phyloP scores from a whole-genome alignment of 345 rosid genomes.

The Moricandia moricandioides region DNA sequence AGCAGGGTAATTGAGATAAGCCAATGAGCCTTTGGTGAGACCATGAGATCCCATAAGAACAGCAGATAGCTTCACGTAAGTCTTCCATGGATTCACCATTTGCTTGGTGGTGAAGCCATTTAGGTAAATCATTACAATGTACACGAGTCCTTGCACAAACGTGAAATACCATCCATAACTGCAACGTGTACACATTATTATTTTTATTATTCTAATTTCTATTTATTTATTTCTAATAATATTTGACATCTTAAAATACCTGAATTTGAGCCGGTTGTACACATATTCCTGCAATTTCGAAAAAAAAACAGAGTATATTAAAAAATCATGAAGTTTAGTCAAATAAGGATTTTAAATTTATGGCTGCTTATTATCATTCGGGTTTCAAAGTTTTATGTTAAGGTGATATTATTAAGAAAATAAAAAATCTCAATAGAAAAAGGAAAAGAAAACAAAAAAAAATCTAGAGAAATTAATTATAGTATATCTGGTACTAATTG shows the following conservation, averaged over 20 bases:
- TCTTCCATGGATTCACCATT: conserved; percentile 88
- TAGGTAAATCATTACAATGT: conserved; percentile 59
- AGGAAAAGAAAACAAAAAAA: neutral
- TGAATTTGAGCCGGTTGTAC: conserved; percentile 87
- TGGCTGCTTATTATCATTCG: neutral
- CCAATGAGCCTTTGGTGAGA: conserved; percentile 77
- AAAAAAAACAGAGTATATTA: neutral
- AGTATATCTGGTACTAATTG: neutral
- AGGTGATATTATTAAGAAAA: neutral
- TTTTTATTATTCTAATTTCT: neutral
- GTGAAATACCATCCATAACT: conserved; percentile 96
- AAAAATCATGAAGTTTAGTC: neutral
- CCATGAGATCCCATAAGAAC: conserved; percentile 92
- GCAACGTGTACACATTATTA: conserved; percentile 25
- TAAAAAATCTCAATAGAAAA: neutral
- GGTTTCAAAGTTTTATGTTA: neutral
- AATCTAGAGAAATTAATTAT: neutral
- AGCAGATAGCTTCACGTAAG: conserved; percentile 72
- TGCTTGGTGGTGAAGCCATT: conserved; percentile 80
- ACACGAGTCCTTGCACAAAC: conserved; percentile 84
- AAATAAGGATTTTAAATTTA: neutral
- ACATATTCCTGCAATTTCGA: conserved; percentile 67
- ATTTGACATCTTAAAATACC: conserved; percentile 37
- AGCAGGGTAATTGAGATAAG: conserved; percentile 87
- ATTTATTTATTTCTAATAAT: neutral